A percentile compares a stretch with the other conserved stretches of the same genome.
Evolutionary conservation across 176 grass and related monocot genomes (phyloP).

Genomic region (Musa beccarii): DNA sequence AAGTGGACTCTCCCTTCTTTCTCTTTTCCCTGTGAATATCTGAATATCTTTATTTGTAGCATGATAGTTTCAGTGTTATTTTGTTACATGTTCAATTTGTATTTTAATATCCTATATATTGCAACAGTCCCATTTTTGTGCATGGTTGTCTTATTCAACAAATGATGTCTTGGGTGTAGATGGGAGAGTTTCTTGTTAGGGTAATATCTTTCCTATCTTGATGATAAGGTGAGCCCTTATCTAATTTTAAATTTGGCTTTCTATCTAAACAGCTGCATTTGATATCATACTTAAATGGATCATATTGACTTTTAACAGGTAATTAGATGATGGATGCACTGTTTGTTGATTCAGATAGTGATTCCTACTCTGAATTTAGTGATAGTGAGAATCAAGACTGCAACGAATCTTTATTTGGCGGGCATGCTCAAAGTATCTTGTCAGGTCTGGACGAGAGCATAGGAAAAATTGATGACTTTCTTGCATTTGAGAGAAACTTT

Average conservation of each 20-base stretch:
- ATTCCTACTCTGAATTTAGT: conserved; percentile 51
- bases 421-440: conserved; percentile 59
- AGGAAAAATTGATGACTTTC: conserved; percentile 75
- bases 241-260: not conserved
- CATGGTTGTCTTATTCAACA: no score
- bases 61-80: no score
- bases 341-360: conserved; percentile 60
- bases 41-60: no score
- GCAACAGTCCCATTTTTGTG: no score
- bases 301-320: not conserved
- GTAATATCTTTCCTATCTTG: not conserved
- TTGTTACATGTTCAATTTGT: no score
- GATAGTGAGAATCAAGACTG: conserved; percentile 85
- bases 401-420: conserved; percentile 44
- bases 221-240: not conserved
- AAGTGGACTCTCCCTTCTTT: no score
- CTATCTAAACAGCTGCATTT: not conserved
- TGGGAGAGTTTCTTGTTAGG: not conserved
- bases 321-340: conserved; percentile 47
- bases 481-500: conserved; percentile 77
- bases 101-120: no score
- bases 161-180: no score
- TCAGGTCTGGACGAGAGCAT: conserved; percentile 83
- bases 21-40: no score
- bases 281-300: not conserved